Evolutionary conservation across 1,284 basidiomycete genomes (phyloP), one percentile per base, ranked within the genome.

Genomic region (Apiotrichum mycotoxinovorans): DNA sequence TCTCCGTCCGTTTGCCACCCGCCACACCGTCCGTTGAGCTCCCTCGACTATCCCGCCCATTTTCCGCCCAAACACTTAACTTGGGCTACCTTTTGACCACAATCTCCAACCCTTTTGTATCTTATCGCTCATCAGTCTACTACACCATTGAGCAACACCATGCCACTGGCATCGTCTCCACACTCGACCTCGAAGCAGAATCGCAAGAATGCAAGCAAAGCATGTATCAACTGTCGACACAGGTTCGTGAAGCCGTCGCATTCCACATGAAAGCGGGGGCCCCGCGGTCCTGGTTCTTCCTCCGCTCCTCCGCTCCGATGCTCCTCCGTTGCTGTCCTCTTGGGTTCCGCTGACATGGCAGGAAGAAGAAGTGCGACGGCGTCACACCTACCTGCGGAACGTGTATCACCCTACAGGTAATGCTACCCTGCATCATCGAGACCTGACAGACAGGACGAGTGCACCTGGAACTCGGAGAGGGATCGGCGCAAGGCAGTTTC

Each of bases 351-450:
- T 41, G 3, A 22, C n/a, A 25, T 52, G 33, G 2, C 55, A 72
- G 71, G 44, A 61, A 68, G 50, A 64, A 66, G 54, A 73, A 72
- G 55, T 74, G 73, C 51, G 73, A 74, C 49, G 71, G 73, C 9
- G 51, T 63, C 0, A 58, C 58, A 26, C 73, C 71, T 1, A 57
- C 62, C 1, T 74, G 73, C 52, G 66, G 66, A 0, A 72, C 71
- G 0, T 74, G 73, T 51, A 57, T 51, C 33, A 60, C 68, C 2
- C 71, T 69, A 60, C 70, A 70, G 44, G 68, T 67, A 55, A 48
- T 43, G 42, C 12, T 25, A 7, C 7, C 2, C 7, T 2, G 2
- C 10, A 15, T 9, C 1, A 25, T 7, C 1, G 18, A 11, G 7
- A 18, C 15, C 45, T 52, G 34, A 43, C 53, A 18, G 1, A n/a